Evolutionary conservation across 371 early-diverging fungal species (phyloP), one percentile per base, ranked within the genome.

Genomic region (Ordospora pajunii): DNA sequence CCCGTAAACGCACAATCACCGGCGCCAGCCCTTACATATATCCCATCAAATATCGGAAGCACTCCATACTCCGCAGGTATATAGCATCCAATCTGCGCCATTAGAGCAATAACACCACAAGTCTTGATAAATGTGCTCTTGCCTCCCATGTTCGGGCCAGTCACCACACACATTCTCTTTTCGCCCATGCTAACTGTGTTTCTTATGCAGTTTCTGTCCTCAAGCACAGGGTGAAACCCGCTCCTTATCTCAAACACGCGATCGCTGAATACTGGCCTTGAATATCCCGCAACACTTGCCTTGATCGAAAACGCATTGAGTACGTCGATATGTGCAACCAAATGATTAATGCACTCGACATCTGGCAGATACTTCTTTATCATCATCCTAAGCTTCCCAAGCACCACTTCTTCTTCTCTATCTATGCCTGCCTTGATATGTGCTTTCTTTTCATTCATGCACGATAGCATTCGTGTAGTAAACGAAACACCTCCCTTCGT

Each of bases 121-220:
- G 92, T 93, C n/a, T 90, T 88, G 37, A 96, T 76, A 80, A 95
- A 96, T 5, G 95, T 84, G 22, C 82, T 83, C 78, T 90, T 90
- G 32, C 90, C 90, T 25, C 89, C 90, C 96, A 95, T 96, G 80
- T 98, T 98, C 0, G 96, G 92, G 0, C 99, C 98, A 0, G 92
- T 93, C 8, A 96, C 89, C 11, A 95, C 85, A 48, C 91, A 91
- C 70, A 96, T 87, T 17, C 87, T 90, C 17, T 86, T 85, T 0
- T 87, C 87, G 90, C 0, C 92, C 91, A 75, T 93, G 89, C 45
- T 91, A 90, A 87, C 90, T 4, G 88, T 85, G 73, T 92, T 91
- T 74, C 93, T 92, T 0, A 75, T 70, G 14, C 49, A 65, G 65
- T 78, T 71, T 37, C 72, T 64, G 17, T 75, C 51, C 25, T 82